Base-by-base conservation (phyloP, 2,329 filamentous ascomycete species). In the Raffaelea deltoideospora region DNA sequence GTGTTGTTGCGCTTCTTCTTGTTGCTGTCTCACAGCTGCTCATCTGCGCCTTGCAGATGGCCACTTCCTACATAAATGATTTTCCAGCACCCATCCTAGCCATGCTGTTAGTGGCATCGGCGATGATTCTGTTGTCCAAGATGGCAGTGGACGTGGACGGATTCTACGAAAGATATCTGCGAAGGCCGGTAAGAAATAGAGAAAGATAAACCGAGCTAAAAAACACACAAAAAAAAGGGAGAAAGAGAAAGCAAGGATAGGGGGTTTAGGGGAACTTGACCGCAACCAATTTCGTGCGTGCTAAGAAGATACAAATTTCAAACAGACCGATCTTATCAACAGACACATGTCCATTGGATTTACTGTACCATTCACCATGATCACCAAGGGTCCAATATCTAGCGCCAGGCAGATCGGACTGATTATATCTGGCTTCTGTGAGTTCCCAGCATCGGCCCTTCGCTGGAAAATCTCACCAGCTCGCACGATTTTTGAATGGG, bases 301-400 rank as follows among this genome's bases (percentile, higher is more conserved):
- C 26, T 28, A 28, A 28, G 6, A 7, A 5, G 10, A 4, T 5
- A 7, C n/a, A 13, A 4, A n/a, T n/a, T 6, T 17, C 8, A 20
- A 8, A 24, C 34, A 69, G 64, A 55, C 66, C 18, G 58, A 69
- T 33, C 56, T 69, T 10, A 55, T 69, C 37, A 70, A 70, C 43
- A 50, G 56, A 3, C 62, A 70, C 46, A 59, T 70, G 43, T 65
- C 65, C 0, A 47, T 68, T 6, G 66, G 63, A 3, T 70, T 70
- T 43, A 60, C 62, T 0, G 56, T 69, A 3, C 66, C 67, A 0
- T 56, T 70, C 3, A 50, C 67, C 2, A 61, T 62, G 53, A 56
- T 69, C 13, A 57, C 59, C 28, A 46, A 52, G 41, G 57, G 7
- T 44, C 55, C 10, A 42, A 60, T 8, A 47, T 51, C 15, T 45